Percentiles rank a stretch among this genome's conserved stretches.
These are phyloP conservation scores for Globisporangium mamillatum DNA, from an alignment of 352 stramenopile genomes.

Conservation along the genomic window DNA sequence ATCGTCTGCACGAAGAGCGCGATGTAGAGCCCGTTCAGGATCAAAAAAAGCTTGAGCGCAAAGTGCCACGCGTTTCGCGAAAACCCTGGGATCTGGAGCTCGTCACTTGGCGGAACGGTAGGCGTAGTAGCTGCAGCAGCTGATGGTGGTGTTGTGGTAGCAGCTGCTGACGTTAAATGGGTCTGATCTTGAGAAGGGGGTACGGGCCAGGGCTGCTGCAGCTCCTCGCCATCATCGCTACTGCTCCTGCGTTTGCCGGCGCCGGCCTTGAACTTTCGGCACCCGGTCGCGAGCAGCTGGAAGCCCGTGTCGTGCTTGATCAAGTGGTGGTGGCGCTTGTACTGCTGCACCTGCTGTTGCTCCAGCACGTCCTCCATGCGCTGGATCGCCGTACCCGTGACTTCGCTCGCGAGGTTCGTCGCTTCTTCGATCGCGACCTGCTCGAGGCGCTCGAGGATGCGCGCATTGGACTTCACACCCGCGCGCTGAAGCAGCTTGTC, in stretches of 20 bases:
- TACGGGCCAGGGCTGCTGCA: not conserved
- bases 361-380: conserved; percentile 29
- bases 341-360: conserved; percentile 12
- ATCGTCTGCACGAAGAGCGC: conserved; percentile 58
- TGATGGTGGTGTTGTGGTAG: not conserved
- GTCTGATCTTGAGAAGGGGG: not conserved
- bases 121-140: not conserved
- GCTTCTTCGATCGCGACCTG: conserved; percentile 26
- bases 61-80: conserved; percentile 62
- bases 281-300: conserved; percentile 16
- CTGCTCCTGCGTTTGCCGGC: not conserved
- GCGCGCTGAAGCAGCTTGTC: conserved; percentile 9
- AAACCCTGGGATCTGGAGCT: conserved; percentile 32
- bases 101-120: not conserved
- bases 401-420: conserved; percentile 21
- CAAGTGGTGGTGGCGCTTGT: conserved; percentile 7
- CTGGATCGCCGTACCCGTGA: conserved; percentile 24
- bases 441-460: conserved; percentile 19
- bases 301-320: conserved; percentile 22
- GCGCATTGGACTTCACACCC: not conserved
- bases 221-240: not conserved
- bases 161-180: not conserved
- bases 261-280: not conserved
- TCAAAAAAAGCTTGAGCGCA: conserved; percentile 46
- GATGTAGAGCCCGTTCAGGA: conserved; percentile 68